phyloP scores from a whole-genome alignment of 2,329 filamentous ascomycete genomes.

The Ploettnerulaceae sp. region DNA sequence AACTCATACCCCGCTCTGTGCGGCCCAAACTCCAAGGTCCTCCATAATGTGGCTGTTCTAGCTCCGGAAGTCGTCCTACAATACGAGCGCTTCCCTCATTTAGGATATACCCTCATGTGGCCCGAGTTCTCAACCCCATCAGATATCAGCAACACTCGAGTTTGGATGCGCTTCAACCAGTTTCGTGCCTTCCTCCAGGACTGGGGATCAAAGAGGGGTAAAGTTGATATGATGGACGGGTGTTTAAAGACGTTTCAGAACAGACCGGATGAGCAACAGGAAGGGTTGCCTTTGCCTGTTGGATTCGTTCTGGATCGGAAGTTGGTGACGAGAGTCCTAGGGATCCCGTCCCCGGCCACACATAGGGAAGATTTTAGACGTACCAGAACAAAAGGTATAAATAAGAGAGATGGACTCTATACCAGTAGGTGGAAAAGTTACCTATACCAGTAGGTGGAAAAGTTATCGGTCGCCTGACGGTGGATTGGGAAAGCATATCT shows the following conservation, averaged over 20 bases:
- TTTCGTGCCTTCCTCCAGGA: neutral
- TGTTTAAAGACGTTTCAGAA: neutral
- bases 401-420: too few relatives aligned
- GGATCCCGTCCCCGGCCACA: too few relatives aligned
- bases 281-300: neutral
- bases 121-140: neutral
- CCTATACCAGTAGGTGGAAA: too few relatives aligned
- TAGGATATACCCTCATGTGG: neutral
- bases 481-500: too few relatives aligned
- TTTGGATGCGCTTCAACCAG: neutral
- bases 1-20: slow-evolving; percentile 1
- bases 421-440: too few relatives aligned
- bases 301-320: neutral
- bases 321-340: too few relatives aligned
- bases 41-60: neutral
- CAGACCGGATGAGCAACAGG: neutral
- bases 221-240: neutral
- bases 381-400: too few relatives aligned
- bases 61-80: neutral
- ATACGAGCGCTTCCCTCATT: neutral
- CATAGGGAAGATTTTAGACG: too few relatives aligned
- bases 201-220: neutral
- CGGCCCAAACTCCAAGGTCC: neutral
- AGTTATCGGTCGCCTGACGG: too few relatives aligned
- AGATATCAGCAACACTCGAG: neutral